A percentile compares a stretch with the other conserved stretches of the same genome.
Evolutionary conservation across 257 asterid genomes (phyloP).

Genomic region (Solanum corneliomulleri): DNA sequence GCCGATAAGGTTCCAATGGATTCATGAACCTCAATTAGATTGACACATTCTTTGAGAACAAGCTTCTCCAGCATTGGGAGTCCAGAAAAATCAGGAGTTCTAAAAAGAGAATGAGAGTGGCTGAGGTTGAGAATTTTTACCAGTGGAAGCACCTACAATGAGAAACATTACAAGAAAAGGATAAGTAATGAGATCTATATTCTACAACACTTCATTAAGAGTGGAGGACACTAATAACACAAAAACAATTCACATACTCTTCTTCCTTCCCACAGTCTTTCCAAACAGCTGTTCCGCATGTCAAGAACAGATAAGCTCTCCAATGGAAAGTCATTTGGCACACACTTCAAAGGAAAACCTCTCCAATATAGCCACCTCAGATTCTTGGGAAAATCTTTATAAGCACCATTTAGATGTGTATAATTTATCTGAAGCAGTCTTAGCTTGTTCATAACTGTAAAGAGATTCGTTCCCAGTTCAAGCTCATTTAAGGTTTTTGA

Average conservation of each 20-base stretch:
- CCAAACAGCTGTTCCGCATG: not conserved
- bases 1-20: not conserved
- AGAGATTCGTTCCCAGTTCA: not conserved
- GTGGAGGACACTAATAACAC: not conserved
- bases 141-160: not conserved
- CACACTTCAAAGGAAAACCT: not conserved
- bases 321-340: not conserved
- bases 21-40: not conserved
- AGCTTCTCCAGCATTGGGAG: not conserved
- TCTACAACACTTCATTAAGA: not conserved
- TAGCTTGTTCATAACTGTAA: not conserved
- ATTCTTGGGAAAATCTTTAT: not conserved
- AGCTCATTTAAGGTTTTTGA: not conserved
- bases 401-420: not conserved
- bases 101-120: not conserved
- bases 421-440: not conserved
- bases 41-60: not conserved
- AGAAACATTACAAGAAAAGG: not conserved
- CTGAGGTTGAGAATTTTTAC: not conserved
- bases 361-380: not conserved
- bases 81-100: not conserved
- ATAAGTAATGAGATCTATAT: not conserved
- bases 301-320: not conserved
- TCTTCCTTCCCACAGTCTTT: not conserved
- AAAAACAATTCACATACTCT: not conserved